Evolutionary conservation across 2,329 filamentous ascomycete species (phyloP), one percentile per base, ranked within the genome.

Genomic region (Penicillium sclerotigenum): DNA sequence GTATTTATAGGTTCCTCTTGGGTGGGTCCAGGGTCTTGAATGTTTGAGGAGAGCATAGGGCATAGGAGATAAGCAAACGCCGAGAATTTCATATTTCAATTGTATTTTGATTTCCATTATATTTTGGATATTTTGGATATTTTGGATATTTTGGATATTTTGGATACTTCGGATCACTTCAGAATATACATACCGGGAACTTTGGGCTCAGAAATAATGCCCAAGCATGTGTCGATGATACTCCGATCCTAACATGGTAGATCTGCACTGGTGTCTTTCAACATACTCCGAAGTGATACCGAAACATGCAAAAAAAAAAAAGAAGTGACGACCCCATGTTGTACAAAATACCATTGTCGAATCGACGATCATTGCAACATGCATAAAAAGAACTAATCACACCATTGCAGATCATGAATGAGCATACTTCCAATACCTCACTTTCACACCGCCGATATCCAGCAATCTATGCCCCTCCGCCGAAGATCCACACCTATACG

Each of bases 391-490:
- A 31, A 26, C 26, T 10, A 20, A 28, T 55, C 53, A 55, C 34
- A 20, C 52, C 31, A 55, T 55, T 40, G 47, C 46, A 16, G 31
- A 42, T 41, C 36, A 43, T 13, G 16, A 36, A 38, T 37, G 16
- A 26, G 20, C 29, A 18, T 31, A 28, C 22, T 50, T 16, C 20
- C 9, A 2, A 4, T 36, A 36, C n/a, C 34, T 10, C 3, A 10
- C 52, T 56, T 4, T 58, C 54, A 65, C 41, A 54, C 57, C 37
- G 49, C 61, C 41, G 60, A 58, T 51, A 73, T 65, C 55, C 60
- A 62, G 64, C 72, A 73, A 34, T 69, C 64, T 54, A 73, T 69
- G 24, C 70, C 69, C 55, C 65, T 67, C 60, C 63, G 65, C 40
- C 63, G 56, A 58, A 74, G 63, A 55, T 70, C 68, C 7, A 63